Conservation (phyloP, 306 rosid genomes). For the Astragalus membranaceus region DNA sequence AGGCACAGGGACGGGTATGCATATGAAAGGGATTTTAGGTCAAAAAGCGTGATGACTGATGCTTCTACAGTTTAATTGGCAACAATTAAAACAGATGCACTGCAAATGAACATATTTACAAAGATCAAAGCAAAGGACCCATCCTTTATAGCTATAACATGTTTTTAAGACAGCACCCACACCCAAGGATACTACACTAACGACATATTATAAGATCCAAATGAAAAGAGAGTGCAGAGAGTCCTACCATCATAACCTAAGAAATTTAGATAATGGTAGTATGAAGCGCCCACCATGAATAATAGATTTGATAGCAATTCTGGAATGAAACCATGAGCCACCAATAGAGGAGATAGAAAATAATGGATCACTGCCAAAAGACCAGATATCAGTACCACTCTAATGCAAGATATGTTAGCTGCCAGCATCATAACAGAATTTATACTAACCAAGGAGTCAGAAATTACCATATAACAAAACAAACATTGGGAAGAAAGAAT, state of each 20-base stretch:
- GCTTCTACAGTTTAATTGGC: not conserved
- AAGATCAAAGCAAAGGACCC: not conserved
- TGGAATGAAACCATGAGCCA: slow-evolving; percentile 96
- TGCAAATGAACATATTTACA: slow-evolving; percentile 2
- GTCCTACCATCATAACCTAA: slow-evolving; percentile 94
- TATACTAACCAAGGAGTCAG: slow-evolving; percentile 16
- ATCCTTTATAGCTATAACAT: not conserved
- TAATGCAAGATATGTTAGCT: not conserved
- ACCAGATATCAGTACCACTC: slow-evolving; percentile 33
- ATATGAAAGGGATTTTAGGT: slow-evolving; percentile 16
- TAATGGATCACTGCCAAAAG: slow-evolving; percentile 88
- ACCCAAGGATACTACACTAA: slow-evolving; percentile 11
- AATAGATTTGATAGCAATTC: slow-evolving; percentile 84
- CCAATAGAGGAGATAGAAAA: slow-evolving; percentile 85
- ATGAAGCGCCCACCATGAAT: slow-evolving; percentile 89
- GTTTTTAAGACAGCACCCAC: not conserved
- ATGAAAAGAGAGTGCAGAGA: not conserved
- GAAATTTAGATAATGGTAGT: slow-evolving; percentile 96
- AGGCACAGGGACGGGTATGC: not conserved
- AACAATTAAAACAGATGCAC: not conserved
- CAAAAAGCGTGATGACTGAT: not conserved
- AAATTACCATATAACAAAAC: slow-evolving; percentile 81
- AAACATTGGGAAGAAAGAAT: slow-evolving; percentile 98
- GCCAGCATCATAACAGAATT: slow-evolving; percentile 5
- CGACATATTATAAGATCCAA: not conserved